Conservation (phyloP, 768 basidiomycete genomes). For the Plicaturopsis crispa region DNA sequence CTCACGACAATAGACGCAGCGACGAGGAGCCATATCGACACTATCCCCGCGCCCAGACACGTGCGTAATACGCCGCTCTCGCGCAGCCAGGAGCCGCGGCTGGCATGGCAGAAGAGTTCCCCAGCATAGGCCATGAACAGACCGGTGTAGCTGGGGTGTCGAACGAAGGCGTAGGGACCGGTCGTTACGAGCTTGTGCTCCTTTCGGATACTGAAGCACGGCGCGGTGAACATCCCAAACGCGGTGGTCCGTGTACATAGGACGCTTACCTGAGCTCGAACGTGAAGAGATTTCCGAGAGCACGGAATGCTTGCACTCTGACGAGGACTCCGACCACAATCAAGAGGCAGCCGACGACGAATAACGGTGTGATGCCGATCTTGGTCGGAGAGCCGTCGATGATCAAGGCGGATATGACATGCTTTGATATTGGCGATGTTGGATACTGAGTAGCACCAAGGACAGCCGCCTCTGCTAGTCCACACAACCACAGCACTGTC, state of each 20-base stretch:
- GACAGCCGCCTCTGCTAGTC: too few relatives aligned
- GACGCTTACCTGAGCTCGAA: too few relatives aligned
- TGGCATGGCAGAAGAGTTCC: constrained; percentile 21
- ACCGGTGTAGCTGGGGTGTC: constrained; percentile 26
- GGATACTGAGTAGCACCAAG: too few relatives aligned
- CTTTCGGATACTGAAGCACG: constrained; percentile 7
- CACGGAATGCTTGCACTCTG: too few relatives aligned
- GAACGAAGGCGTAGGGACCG: constrained; percentile 24
- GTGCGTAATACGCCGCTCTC: constrained; percentile 23
- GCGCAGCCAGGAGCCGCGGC: constrained; percentile 22
- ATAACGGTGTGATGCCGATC: constrained; percentile 15
- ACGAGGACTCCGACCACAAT: constrained; percentile 22
- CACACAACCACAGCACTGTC: too few relatives aligned
- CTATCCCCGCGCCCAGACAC: constrained; percentile 12
- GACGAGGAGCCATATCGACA: constrained; percentile 12
- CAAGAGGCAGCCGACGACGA: constrained; percentile 21
- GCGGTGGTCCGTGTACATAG: too few relatives aligned
- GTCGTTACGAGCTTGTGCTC: constrained; percentile 19
- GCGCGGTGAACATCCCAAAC: constrained; percentile 13
- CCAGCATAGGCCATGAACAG: constrained; percentile 13
- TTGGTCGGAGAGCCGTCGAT: constrained; percentile 7
- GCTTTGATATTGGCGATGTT: too few relatives aligned
- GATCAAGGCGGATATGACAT: too few relatives aligned
- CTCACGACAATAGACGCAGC: constrained; percentile 23
- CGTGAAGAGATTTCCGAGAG: too few relatives aligned